These are phyloP conservation scores for Mortierella sp. DNA, from an alignment of 371 early-diverging fungal species.

Conservation along the genomic window DNA sequence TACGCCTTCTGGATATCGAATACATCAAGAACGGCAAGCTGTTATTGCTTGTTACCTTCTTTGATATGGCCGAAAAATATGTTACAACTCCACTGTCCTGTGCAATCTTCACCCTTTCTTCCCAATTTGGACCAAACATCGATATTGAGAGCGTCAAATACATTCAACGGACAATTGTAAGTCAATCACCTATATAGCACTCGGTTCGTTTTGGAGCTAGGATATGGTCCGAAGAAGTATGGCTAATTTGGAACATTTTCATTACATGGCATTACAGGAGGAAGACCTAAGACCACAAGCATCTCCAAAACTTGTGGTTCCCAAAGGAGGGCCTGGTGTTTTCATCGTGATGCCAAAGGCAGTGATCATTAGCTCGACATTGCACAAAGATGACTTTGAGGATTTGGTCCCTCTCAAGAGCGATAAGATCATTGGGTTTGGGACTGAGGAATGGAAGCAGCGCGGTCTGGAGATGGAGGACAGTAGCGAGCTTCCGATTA, in stretches of 20 bases:
- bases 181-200: background rate
- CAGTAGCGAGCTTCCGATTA: constrained; percentile 35
- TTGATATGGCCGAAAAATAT: constrained; percentile 12
- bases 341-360: constrained; percentile 48
- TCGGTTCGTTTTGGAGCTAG: background rate
- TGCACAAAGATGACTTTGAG: constrained; percentile 33
- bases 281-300: constrained; percentile 49
- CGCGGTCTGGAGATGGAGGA: constrained; percentile 27
- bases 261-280: constrained; percentile 16
- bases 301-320: constrained; percentile 39
- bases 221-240: background rate
- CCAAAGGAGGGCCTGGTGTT: constrained; percentile 45
- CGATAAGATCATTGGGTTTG: constrained; percentile 47
- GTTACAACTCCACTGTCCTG: constrained; percentile 28
- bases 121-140: constrained; percentile 24
- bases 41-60: constrained; percentile 38
- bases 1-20: constrained; percentile 37
- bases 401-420: constrained; percentile 44
- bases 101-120: constrained; percentile 34
- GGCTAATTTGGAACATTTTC: background rate
- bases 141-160: constrained; percentile 44
- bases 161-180: constrained; percentile 40
- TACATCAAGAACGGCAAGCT: constrained; percentile 43
- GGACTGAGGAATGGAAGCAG: constrained; percentile 48
- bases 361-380: constrained; percentile 38